These are phyloP conservation scores for Nowakowskiella sp. DNA, from an alignment of 192 early-diverging fungal species.

Conservation along the genomic window DNA sequence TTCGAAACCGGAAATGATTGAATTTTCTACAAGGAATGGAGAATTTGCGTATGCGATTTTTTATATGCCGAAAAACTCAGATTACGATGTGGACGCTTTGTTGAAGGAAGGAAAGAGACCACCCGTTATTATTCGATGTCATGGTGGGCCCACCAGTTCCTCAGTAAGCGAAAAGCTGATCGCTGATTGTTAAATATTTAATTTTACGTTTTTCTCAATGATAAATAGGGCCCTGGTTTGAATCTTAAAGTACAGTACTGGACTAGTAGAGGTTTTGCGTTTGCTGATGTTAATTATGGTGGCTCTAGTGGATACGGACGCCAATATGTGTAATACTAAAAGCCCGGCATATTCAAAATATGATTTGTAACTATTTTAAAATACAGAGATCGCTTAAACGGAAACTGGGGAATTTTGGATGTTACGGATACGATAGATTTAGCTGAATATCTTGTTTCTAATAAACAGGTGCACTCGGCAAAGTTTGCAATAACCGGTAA, in stretches of 20 bases:
- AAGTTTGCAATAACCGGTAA: constrained; percentile 61
- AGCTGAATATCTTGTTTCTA: constrained; percentile 49
- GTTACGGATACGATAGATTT: constrained; percentile 69
- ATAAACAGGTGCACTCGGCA: constrained; percentile 48
- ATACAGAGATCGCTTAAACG: constrained; percentile 64
- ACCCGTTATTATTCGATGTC: constrained; percentile 60
- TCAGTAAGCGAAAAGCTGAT: constrained; percentile 20
- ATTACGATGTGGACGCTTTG: constrained; percentile 38
- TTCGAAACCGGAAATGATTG: constrained; percentile 53
- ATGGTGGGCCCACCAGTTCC: constrained; percentile 62
- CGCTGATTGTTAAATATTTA: too few relatives aligned
- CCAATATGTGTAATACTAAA: too few relatives aligned
- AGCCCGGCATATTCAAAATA: neutral
- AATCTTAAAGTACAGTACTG: constrained; percentile 57
- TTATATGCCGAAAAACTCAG: constrained; percentile 58
- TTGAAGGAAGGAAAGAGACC: constrained; percentile 51
- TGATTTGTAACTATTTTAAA: too few relatives aligned
- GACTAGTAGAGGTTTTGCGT: constrained; percentile 68
- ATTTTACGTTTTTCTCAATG: too few relatives aligned
- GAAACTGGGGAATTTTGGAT: constrained; percentile 67
- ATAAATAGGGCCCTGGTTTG: too few relatives aligned
- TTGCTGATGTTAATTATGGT: constrained; percentile 71
- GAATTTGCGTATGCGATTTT: constrained; percentile 42
- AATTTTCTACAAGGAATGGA: constrained; percentile 43
- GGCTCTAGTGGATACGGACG: constrained; percentile 68